phyloP scores from a whole-genome alignment of 495 filamentous ascomycete genomes.

The Tuber aestivum region DNA sequence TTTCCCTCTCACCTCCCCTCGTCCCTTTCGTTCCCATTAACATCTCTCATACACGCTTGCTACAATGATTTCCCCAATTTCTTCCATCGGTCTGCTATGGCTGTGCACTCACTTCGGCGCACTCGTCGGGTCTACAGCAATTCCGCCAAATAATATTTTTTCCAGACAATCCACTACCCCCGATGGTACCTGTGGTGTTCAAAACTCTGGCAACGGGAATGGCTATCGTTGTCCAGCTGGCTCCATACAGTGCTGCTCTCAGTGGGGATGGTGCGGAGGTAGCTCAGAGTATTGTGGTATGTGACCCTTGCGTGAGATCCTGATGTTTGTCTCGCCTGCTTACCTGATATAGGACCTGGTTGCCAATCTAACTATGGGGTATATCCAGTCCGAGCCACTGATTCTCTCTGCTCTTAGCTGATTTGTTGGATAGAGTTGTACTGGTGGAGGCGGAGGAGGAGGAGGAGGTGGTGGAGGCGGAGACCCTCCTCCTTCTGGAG shows the following conservation, averaged over 20 bases:
- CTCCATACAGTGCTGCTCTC: slow-evolving; percentile 32
- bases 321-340: slow-evolving; percentile 7
- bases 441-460: slow-evolving; percentile 8
- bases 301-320: not conserved
- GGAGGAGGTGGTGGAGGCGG: slow-evolving; percentile 7
- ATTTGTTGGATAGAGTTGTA: not conserved
- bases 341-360: slow-evolving; percentile 27
- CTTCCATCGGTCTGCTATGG: slow-evolving; percentile 18
- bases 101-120: slow-evolving; percentile 18
- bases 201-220: not conserved
- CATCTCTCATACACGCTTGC: not conserved
- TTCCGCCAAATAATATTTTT: slow-evolving; percentile 11
- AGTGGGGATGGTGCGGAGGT: slow-evolving; percentile 42
- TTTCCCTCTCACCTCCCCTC: not conserved
- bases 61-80: slow-evolving; percentile 20
- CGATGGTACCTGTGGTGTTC: slow-evolving; percentile 27
- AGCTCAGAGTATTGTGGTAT: slow-evolving; percentile 36
- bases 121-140: slow-evolving; percentile 13
- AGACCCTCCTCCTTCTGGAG: slow-evolving; percentile 5
- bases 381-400: slow-evolving; percentile 4
- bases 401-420: not conserved
- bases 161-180: slow-evolving; percentile 17
- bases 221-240: slow-evolving; percentile 23
- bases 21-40: not conserved
- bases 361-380: slow-evolving; percentile 38